Evolutionary conservation across 23 red algal genomes (phyloP), one percentile per base, ranked within the genome.

Genomic region (Gracilaria gracilis): DNA sequence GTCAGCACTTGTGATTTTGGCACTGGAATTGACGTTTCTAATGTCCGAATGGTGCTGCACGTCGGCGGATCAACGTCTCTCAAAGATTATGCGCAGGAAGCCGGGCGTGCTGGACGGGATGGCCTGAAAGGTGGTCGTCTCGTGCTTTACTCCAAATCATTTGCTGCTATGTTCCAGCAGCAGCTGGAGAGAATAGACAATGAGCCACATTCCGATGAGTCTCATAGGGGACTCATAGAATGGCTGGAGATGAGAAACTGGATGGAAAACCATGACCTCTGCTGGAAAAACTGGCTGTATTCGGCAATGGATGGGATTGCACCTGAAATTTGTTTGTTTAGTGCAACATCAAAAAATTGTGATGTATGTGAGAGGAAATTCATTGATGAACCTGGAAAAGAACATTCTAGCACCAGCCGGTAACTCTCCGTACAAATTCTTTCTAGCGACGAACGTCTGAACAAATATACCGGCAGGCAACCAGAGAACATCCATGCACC

Each of bases 1-100:
- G 49, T 81, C 1, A 27, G 49, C 27, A 81, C 77, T 17, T 81
- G 38, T 42, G 77, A 48, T 15, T 81, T 59, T 81, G 77, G 77
- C 7, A 34, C 77, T 1, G 77, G 77, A 59, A 50, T 81, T 9
- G 77, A 81, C 31, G 77, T 17, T 2, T 49, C 77, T 3, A 57
- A 81, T 59, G 77, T 81, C 1, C 77, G 77, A 16, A 9, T 81
- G 11, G 57, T 61, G 4, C 19, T 81, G 24, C 77, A 81, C 27
- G 33, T 81, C 19, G 77, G 77, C 2, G 49, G 49, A 1, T 57
- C 49, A 19, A 3, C 51, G 33, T 61, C 51, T 57, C 59, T 9
- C 25, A 50, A n/a, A 61, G 77, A 81, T 21, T 81, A 61, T 34
- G 77, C 50, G 4, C 75, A 79, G 51, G 75, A 79, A 32, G 42